phyloP scores from a whole-genome alignment of 2,329 filamentous ascomycete species.

The Mollisia scopiformis region DNA sequence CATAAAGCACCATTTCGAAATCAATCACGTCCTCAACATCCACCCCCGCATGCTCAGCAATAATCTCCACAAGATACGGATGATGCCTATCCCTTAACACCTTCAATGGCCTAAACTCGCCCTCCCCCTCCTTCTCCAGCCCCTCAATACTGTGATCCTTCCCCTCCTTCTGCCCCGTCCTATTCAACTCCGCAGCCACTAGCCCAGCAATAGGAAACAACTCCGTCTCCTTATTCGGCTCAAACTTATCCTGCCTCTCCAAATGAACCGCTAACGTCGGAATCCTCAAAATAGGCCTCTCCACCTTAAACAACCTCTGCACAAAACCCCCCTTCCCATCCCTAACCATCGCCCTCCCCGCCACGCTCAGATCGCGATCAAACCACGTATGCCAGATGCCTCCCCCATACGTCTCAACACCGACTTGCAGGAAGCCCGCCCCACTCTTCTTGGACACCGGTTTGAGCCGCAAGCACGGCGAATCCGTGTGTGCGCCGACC shows the following conservation, averaged over 20 bases:
- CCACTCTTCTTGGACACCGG: slow-evolving; percentile 88
- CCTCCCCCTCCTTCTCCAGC: slow-evolving; percentile 46
- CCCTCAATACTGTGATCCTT: slow-evolving; percentile 42
- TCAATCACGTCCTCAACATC: slow-evolving; percentile 76
- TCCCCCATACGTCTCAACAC: slow-evolving; percentile 95
- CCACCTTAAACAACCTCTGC: slow-evolving; percentile 86
- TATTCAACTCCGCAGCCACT: slow-evolving; percentile 85
- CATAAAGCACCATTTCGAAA: slow-evolving; percentile 96
- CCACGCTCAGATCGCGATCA: slow-evolving; percentile 89
- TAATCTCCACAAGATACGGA: slow-evolving; percentile 80
- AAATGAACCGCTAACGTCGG: slow-evolving; percentile 95
- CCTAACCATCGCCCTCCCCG: slow-evolving; percentile 83
- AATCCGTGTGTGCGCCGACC: slow-evolving; percentile 96
- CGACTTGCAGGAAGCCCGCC: slow-evolving; percentile 89
- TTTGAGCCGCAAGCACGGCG: slow-evolving; percentile 88
- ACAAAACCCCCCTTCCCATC: slow-evolving; percentile 74
- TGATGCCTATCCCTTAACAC: slow-evolving; percentile 83
- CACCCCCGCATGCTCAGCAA: slow-evolving; percentile 78
- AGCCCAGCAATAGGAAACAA: slow-evolving; percentile 92
- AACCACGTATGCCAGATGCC: slow-evolving; percentile 99
- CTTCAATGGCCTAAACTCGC: slow-evolving; percentile 74
- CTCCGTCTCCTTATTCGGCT: slow-evolving; percentile 97
- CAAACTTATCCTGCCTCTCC: slow-evolving; percentile 81
- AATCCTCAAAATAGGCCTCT: slow-evolving; percentile 87
- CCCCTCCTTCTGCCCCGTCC: slow-evolving; percentile 55